Percentiles rank a stretch among this genome's conserved stretches.
Evolutionary conservation across 2,329 filamentous ascomycete genomes (phyloP).

Genomic region (Pyrenochaeta sp.): DNA sequence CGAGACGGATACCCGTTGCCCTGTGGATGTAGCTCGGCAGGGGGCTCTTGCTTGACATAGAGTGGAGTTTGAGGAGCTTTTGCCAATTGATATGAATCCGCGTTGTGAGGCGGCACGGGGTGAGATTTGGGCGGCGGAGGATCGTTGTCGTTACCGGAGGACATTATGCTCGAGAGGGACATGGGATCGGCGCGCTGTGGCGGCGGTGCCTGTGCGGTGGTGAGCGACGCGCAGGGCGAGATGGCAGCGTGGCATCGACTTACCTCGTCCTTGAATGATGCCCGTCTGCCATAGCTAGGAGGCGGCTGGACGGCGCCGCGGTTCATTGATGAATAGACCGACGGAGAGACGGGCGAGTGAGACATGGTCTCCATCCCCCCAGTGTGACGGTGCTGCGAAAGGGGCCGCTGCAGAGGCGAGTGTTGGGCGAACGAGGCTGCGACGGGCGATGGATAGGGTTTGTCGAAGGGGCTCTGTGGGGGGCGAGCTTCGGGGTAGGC

Average conservation of each 20-base stretch:
- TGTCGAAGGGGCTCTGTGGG: constrained; percentile 45
- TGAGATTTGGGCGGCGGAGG: constrained; percentile 63
- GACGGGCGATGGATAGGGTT: constrained; percentile 48
- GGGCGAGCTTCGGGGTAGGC: constrained; percentile 42
- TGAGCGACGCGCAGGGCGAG: constrained; percentile 22
- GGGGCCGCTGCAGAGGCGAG: constrained; percentile 48
- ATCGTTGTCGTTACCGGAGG: constrained; percentile 78
- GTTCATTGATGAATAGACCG: constrained; percentile 40
- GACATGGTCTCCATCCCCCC: constrained; percentile 46
- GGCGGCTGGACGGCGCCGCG: constrained; percentile 46
- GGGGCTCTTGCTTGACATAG: constrained; percentile 46
- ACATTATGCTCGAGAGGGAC: constrained; percentile 95
- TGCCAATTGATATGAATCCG: constrained; percentile 27
- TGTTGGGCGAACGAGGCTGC: constrained; percentile 42
- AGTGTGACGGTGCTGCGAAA: constrained; percentile 41
- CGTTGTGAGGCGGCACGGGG: constrained; percentile 40
- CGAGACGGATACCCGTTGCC: constrained; percentile 24
- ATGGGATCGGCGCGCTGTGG: constrained; percentile 86
- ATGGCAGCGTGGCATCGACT: constrained; percentile 13
- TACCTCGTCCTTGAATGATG: constrained; percentile 48
- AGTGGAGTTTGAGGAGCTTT: constrained; percentile 31
- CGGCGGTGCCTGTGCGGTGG: constrained; percentile 60
- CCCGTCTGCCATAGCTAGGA: constrained; percentile 36
- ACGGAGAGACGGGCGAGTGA: constrained; percentile 49
- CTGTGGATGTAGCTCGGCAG: constrained; percentile 29